Evolutionary conservation across 495 filamentous ascomycete genomes (phyloP).

Genomic region (Penicillium pulvis): DNA sequence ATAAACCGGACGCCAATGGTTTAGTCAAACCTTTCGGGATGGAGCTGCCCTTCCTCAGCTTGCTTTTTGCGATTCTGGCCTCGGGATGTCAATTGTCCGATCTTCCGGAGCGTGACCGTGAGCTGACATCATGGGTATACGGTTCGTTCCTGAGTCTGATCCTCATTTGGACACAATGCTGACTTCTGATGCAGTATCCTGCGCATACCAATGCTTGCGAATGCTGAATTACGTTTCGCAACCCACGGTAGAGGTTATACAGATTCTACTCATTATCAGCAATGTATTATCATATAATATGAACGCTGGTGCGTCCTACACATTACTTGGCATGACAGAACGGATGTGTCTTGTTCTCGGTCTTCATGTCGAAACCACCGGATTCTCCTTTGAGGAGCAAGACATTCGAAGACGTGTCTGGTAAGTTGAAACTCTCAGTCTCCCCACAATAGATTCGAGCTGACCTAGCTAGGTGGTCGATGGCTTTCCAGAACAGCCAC

Average conservation of each 20-base stretch:
- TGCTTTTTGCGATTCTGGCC: slow-evolving; percentile 76
- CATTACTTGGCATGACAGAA: slow-evolving; percentile 60
- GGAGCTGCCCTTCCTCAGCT: slow-evolving; percentile 40
- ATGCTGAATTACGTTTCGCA: slow-evolving; percentile 63
- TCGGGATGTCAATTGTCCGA: slow-evolving; percentile 79
- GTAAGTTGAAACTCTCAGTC: slow-evolving; percentile 24
- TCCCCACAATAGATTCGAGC: background rate
- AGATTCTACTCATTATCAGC: slow-evolving; percentile 59
- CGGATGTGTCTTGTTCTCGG: slow-evolving; percentile 61
- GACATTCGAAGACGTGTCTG: slow-evolving; percentile 44
- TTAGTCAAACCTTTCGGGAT: slow-evolving; percentile 47
- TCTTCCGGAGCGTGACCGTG: slow-evolving; percentile 57
- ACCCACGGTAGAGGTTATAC: slow-evolving; percentile 57
- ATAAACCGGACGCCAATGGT: slow-evolving; percentile 40
- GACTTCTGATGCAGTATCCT: slow-evolving; percentile 48
- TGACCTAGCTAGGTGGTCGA: slow-evolving; percentile 49
- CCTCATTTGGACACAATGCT: slow-evolving; percentile 7
- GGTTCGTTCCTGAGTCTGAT: slow-evolving; percentile 32
- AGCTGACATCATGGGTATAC: slow-evolving; percentile 64
- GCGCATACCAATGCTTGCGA: slow-evolving; percentile 63
- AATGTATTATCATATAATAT: slow-evolving; percentile 65
- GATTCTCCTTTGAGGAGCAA: slow-evolving; percentile 40
- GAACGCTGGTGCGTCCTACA: slow-evolving; percentile 65
- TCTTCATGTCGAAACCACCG: slow-evolving; percentile 54
- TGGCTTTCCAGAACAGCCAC: slow-evolving; percentile 64